Evolutionary conservation across 2,329 filamentous ascomycete genomes (phyloP), one percentile per base, ranked within the genome.

Genomic region (Macrophomina phaseolina): DNA sequence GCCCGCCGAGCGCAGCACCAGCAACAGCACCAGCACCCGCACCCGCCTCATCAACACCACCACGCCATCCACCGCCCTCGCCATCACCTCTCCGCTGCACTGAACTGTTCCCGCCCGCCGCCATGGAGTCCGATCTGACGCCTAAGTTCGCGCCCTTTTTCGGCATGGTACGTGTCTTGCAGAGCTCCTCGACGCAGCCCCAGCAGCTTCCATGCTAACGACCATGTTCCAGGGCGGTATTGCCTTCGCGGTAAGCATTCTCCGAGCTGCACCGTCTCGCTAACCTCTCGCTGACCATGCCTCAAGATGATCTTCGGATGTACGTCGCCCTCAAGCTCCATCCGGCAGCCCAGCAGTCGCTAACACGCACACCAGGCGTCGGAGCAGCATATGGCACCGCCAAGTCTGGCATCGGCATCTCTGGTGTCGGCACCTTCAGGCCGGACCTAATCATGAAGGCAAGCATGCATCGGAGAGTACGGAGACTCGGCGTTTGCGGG

Each of bases 371-470:
- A 69, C 76, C 78, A 89, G 87, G 86, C 75, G 77, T 86, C 71
- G 92, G 92, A 75, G 92, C 92, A 73, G 92, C 92, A 69, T 95
- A 93, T 80, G 92, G 92, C 70, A 96, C 92, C 66, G 91, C 92
- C 45, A 96, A 94, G 81, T 92, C 92, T 48, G 92, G 92, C 71
- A 94, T 95, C 77, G 92, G 92, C 75, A 96, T 96, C 74, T 89
- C 91, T 40, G 92, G 92, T 73, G 90, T 95, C 70, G 92, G 91
- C 75, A 93, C 90, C 45, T 95, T 94, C 80, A 86, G 92, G 75
- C 90, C 92, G 67, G 91, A 95, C 78, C 84, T 96, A 71, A 95
- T 95, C 80, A 95, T 96, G 92, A 96, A 95, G 89, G 91, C 91
- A 81, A 42, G 79, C 64, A 48, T 45, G 79, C 55, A 38, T 34